Base-by-base conservation (phyloP, 1,139 yeast species). In the Chernovozyma sophiae-reginae region DNA sequence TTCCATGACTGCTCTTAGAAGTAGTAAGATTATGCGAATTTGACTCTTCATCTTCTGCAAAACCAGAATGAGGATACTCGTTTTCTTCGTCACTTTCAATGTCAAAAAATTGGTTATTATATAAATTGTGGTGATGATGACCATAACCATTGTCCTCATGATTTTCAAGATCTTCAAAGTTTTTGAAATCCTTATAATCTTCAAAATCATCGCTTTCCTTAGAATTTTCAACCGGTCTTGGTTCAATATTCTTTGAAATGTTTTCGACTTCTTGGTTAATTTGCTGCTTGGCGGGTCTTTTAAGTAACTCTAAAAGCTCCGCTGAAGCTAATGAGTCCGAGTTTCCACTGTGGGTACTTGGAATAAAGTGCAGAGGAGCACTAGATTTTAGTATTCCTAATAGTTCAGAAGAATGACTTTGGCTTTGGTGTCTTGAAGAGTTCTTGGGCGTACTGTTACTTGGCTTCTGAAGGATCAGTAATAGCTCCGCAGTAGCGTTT, bases 41-140 rank as follows among this genome's bases (percentile, higher is more conserved):
- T 16, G 29, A 16, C 12, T 26, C 10, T 6, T 6, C 6, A 7
- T 13, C 29, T n/a, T n/a, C n/a, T n/a, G n/a, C n/a, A n/a, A n/a
- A n/a, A n/a, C n/a, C n/a, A n/a, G n/a, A n/a, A 13, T 23, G 38
- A 24, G 13, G 20, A 19, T 31, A 22, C 14, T 22, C 7, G 18
- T 43, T 44, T 35, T 58, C 67, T 35, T 67, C 71, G 33, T 61
- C 66, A 43, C 66, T 59, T 15, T 64, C 72, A 26, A 61, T 55
- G 33, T 60, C 70, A 42, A 62, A 60, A 30, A 47, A 48, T 36
- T 46, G 43, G 34, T 43, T 12, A 45, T 47, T 19, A 41, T 38
- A 38, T 42, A 30, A 38, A 47, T 12, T 12, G 12, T 26, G 29
- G 10, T 26, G 6, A 13, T 26, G 29, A 16, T 26, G 6, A 7